Evolutionary conservation across 2,329 filamentous ascomycete species (phyloP), one percentile per base, ranked within the genome.

Genomic region (Talaromyces atroroseus): DNA sequence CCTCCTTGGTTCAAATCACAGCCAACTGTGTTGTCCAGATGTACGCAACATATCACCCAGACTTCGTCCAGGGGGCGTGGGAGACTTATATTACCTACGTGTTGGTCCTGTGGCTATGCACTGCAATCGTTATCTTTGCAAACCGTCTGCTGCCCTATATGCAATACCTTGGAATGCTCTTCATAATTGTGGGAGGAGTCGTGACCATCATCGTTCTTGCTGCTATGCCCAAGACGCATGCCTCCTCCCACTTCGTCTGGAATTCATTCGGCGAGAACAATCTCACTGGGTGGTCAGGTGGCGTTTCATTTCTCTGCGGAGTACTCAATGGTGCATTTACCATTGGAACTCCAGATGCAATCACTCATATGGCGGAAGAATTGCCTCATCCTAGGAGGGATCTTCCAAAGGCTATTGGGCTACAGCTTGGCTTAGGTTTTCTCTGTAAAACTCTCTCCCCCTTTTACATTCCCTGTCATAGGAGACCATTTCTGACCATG

Each of bases 221-320:
- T 3, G 73, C 70, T 42, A 77, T 78, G 0, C 75, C 75, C 0
- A 69, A 68, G 1, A 62, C 66, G 11, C 77, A 80, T 60, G 79
- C 79, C 2, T 72, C 67, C 29, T 78, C 72, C 57, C 54, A 73
- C n/a, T 80, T 78, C 50, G 79, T 81, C 18, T 81, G 81, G 63
- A 67, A 65, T 40, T 80, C 76, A 1, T 81, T 76, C 70, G 78
- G 80, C 4, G 81, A 77, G 77, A 75, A 79, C 51, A 80, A 81
- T 61, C 76, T 79, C 48, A 80, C 79, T 0, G 78, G 79, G 14
- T 81, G 78, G 78, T 65, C 75, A 26, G 74, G 78, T 51, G 74
- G 69, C 1, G 75, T 80, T 32, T 75, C 71, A 54, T 80, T 81
- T 62, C 78, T 80, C 57, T 76, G 76, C 0, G 78, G 78, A 0